Conservation (phyloP, 441 rosid genomes). For the Pelargonium myrrhifolium region DNA sequence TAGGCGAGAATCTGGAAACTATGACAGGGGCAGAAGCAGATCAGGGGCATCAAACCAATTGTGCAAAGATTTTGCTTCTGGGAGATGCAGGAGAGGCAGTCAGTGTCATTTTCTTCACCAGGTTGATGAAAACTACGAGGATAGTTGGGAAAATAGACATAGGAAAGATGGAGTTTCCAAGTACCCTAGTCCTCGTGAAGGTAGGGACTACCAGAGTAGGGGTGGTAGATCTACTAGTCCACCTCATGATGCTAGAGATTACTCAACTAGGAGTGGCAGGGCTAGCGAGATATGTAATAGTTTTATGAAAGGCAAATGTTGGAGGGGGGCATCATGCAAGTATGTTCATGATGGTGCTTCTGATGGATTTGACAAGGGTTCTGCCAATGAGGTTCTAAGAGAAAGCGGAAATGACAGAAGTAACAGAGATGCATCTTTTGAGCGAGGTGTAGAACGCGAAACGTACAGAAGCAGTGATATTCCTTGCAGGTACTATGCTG, state of each 20-base stretch:
- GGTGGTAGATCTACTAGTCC: constrained; percentile 3
- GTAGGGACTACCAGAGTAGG: background rate
- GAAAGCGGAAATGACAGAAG: constrained; percentile 45
- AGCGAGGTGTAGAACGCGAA: constrained; percentile 44
- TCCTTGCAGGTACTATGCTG: constrained; percentile 67
- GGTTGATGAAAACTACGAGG: constrained; percentile 33
- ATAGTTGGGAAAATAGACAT: constrained; percentile 50
- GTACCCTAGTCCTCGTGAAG: constrained; percentile 19
- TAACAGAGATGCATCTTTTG: constrained; percentile 38
- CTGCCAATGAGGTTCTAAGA: constrained; percentile 33
- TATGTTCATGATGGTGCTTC: constrained; percentile 39
- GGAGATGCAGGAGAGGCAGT: constrained; percentile 73
- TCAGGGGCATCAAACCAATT: constrained; percentile 41
- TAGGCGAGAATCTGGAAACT: constrained; percentile 53
- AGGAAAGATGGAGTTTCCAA: constrained; percentile 43
- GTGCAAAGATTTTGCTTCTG: constrained; percentile 59
- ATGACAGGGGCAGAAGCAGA: constrained; percentile 56
- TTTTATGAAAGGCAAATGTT: constrained; percentile 44
- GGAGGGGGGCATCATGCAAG: constrained; percentile 48
- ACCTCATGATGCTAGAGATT: constrained; percentile 39
- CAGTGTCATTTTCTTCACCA: constrained; percentile 54
- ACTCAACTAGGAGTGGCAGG: constrained; percentile 37
- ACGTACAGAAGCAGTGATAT: constrained; percentile 38
- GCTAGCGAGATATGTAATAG: constrained; percentile 35
- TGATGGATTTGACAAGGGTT: constrained; percentile 29